Base-by-base conservation (phyloP, 768 basidiomycete genomes). In the Pulveroboletus sp. region DNA sequence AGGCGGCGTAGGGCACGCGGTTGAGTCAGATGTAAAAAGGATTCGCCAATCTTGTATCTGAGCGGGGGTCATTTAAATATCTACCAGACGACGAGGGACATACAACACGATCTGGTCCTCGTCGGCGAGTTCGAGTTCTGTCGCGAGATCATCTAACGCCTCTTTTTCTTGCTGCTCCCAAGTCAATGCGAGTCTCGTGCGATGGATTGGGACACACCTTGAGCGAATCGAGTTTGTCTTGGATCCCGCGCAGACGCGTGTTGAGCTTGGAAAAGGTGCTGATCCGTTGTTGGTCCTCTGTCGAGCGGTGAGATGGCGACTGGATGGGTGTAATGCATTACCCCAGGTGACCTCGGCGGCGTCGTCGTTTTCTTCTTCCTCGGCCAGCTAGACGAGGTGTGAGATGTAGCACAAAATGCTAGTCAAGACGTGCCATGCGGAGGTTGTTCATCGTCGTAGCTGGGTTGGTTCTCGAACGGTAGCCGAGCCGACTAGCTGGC, bases 241-340 rank as follows among this genome's bases (percentile, higher is more conserved):
- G 82, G 32, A 92, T 75, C 23, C 76, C 74, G 7, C 82, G 77
- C 49, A 90, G 68, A 40, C 93, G 82, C 8, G 84, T 84, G 59
- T 95, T 97, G 33, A 94, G 75, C 66, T 92, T 94, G 0, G 93
- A 95, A 66, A 97, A 97, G 0, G 81, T 76, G 70, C 86, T 95
- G 71, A 97, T 97, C 24, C 82, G 80, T 56, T 93, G 84, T 66
- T 97, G 94, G 66, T 94, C 91, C 75, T 82, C 81, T 87, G 58
- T 21, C 11, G 20, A 13, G 19, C 3, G 13, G 16, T 43, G 23
- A 40, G 50, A 31, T 33, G 25, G 45, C 39, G 33, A 44, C 49
- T 57, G 50, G 5, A 27, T 29, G 45, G 23, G 17, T 24, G 14
- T n/a, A 17, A 27, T n/a, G 67, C 76, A 52, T 51, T 9, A 89